phyloP scores from a whole-genome alignment of 2,329 filamentous ascomycete genomes.

The Penicillium sp. region DNA sequence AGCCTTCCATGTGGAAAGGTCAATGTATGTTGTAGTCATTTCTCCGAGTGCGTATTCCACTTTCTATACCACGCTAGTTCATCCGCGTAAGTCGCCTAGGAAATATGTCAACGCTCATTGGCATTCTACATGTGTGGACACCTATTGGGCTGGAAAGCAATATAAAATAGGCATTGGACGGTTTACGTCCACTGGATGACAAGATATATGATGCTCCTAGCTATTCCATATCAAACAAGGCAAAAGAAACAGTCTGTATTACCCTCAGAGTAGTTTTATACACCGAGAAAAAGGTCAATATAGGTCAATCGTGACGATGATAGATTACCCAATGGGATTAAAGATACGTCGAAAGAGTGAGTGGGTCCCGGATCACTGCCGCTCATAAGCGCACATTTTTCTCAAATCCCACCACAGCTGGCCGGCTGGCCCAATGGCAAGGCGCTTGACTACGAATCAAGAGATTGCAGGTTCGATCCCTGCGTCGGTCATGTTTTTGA shows the following conservation, averaged over 20 bases:
- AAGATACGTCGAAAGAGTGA: not conserved
- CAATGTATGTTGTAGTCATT: too few species aligned
- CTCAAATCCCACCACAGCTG: not conserved
- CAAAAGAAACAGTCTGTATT: not conserved
- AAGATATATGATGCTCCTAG: not conserved
- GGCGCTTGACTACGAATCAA: slow-evolving; percentile 47
- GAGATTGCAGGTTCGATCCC: slow-evolving; percentile 44
- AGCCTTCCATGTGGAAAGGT: not conserved
- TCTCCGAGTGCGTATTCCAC: not conserved
- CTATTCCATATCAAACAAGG: not conserved
- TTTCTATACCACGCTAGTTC: not conserved
- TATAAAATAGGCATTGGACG: fast-evolving
- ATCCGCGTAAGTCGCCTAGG: not conserved
- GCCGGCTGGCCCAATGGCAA: slow-evolving; percentile 42
- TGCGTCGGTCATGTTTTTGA: slow-evolving; percentile 30
- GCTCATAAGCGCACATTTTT: not conserved
- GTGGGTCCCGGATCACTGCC: not conserved
- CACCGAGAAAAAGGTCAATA: too few species aligned
- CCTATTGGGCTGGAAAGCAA: not conserved
- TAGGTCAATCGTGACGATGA: not conserved
- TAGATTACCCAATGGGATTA: not conserved
- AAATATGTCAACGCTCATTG: too few species aligned
- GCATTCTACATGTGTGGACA: too few species aligned
- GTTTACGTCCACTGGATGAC: too few species aligned
- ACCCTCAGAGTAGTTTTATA: too few species aligned